Conservation (phyloP, 2,329 filamentous ascomycete species). For the Clonostachys rhizophaga region DNA sequence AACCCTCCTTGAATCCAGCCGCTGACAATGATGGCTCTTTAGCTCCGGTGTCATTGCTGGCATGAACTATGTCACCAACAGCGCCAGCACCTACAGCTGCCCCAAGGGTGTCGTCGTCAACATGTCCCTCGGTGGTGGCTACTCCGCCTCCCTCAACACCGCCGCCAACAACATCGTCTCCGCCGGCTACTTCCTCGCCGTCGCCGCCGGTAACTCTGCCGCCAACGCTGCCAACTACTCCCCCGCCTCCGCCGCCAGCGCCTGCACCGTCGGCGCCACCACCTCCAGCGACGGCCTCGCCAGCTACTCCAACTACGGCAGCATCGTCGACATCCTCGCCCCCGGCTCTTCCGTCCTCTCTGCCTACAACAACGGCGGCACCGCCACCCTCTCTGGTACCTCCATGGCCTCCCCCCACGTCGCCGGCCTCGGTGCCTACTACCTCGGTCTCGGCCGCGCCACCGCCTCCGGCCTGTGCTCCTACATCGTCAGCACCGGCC, state of each 20-base stretch:
- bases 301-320: slow-evolving; percentile 55
- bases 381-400: slow-evolving; percentile 45
- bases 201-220: slow-evolving; percentile 56
- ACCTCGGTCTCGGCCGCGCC: slow-evolving; percentile 43
- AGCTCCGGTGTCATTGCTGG: slow-evolving; percentile 24
- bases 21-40: slow-evolving; percentile 11
- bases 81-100: slow-evolving; percentile 31
- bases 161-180: slow-evolving; percentile 43
- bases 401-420: slow-evolving; percentile 64
- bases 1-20: neutral
- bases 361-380: slow-evolving; percentile 37
- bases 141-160: slow-evolving; percentile 45
- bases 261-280: slow-evolving; percentile 57
- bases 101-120: slow-evolving; percentile 55
- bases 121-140: slow-evolving; percentile 54
- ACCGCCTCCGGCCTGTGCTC: slow-evolving; percentile 27
- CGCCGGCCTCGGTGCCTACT: slow-evolving; percentile 56
- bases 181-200: slow-evolving; percentile 49
- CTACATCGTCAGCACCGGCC: slow-evolving; percentile 32
- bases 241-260: slow-evolving; percentile 49
- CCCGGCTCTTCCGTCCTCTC: slow-evolving; percentile 50
- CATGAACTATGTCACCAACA: slow-evolving; percentile 36
- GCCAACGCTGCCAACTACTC: slow-evolving; percentile 44
- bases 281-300: slow-evolving; percentile 41
- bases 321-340: slow-evolving; percentile 47